A percentile compares a stretch with the other conserved stretches of the same genome.
phyloP scores from a whole-genome alignment of 768 basidiomycete species.

The Omphalotus guepiniiformis region DNA sequence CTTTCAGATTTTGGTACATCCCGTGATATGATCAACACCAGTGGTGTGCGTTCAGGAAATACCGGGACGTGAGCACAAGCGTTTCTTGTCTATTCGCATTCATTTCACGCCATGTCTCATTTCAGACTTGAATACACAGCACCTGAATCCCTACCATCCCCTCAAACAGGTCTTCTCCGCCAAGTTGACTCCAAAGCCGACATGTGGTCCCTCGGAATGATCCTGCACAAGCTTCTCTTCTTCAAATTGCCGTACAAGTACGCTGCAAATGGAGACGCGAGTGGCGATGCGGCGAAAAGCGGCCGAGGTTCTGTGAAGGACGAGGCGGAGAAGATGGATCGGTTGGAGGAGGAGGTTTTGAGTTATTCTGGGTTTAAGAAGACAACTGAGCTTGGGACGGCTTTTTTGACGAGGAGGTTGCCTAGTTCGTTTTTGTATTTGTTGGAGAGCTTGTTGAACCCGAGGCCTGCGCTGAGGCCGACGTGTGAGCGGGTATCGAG shows the following conservation, averaged over 20 bases:
- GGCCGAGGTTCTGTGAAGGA: slow-evolving; percentile 32
- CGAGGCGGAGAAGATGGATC: slow-evolving; percentile 61
- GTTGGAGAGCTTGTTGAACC: slow-evolving; percentile 66
- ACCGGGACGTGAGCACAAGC: slow-evolving; percentile 74
- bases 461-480: slow-evolving; percentile 57
- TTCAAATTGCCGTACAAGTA: slow-evolving; percentile 84
- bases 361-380: slow-evolving; percentile 62
- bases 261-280: slow-evolving; percentile 44
- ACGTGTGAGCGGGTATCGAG: slow-evolving; percentile 66
- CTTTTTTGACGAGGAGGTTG: slow-evolving; percentile 69
- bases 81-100: background rate
- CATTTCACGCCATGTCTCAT: background rate
- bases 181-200: slow-evolving; percentile 87
- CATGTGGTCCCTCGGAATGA: slow-evolving; percentile 98
- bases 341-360: slow-evolving; percentile 69
- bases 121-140: slow-evolving; percentile 79
- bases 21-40: slow-evolving; percentile 76
- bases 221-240: slow-evolving; percentile 89
- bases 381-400: slow-evolving; percentile 43
- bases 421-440: slow-evolving; percentile 68
- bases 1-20: slow-evolving; percentile 95
- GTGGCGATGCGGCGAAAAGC: background rate
- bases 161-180: slow-evolving; percentile 56
- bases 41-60: slow-evolving; percentile 75
- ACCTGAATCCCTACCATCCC: slow-evolving; percentile 79